phyloP scores from a whole-genome alignment of 768 basidiomycete species.

The Mycena albidolilacea region DNA sequence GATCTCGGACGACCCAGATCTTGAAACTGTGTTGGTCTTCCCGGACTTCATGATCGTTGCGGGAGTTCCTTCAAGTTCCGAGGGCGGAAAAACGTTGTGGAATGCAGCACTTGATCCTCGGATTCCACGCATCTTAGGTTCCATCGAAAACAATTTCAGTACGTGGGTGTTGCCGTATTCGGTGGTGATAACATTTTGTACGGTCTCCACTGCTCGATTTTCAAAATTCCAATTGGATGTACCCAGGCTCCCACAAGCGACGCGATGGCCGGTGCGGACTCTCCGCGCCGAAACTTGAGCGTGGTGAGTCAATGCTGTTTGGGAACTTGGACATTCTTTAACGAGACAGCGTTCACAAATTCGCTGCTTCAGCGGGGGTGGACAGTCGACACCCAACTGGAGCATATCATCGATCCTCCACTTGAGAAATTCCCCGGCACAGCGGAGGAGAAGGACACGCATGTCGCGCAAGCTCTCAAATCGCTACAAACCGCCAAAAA shows the following conservation, averaged over 20 bases:
- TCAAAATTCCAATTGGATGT: background rate
- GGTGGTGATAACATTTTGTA: slow-evolving; percentile 91
- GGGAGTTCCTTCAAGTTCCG: slow-evolving; percentile 74
- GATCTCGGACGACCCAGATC: slow-evolving; percentile 70
- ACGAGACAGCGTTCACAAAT: slow-evolving; percentile 68
- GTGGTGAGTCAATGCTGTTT: slow-evolving; percentile 60
- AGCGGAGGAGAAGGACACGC: slow-evolving; percentile 67
- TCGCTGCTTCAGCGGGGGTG: slow-evolving; percentile 79
- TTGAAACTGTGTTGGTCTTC: slow-evolving; percentile 90
- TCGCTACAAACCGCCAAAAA: slow-evolving; percentile 69
- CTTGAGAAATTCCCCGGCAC: slow-evolving; percentile 73
- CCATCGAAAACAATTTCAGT: slow-evolving; percentile 62
- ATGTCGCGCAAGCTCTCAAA: slow-evolving; percentile 66
- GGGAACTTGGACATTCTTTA: background rate
- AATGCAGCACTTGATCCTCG: slow-evolving; percentile 72
- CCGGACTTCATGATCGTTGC: slow-evolving; percentile 92
- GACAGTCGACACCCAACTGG: slow-evolving; percentile 82
- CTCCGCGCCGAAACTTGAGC: slow-evolving; percentile 86
- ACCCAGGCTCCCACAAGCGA: slow-evolving; percentile 91
- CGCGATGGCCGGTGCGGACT: slow-evolving; percentile 94
- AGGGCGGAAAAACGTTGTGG: slow-evolving; percentile 82
- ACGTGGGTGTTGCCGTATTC: slow-evolving; percentile 92
- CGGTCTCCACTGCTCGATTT: background rate
- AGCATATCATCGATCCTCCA: slow-evolving; percentile 65
- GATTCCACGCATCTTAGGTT: slow-evolving; percentile 62